Evolutionary conservation across 345 rosid genomes (phyloP).

Genomic region (Carallia pectinifolia): DNA sequence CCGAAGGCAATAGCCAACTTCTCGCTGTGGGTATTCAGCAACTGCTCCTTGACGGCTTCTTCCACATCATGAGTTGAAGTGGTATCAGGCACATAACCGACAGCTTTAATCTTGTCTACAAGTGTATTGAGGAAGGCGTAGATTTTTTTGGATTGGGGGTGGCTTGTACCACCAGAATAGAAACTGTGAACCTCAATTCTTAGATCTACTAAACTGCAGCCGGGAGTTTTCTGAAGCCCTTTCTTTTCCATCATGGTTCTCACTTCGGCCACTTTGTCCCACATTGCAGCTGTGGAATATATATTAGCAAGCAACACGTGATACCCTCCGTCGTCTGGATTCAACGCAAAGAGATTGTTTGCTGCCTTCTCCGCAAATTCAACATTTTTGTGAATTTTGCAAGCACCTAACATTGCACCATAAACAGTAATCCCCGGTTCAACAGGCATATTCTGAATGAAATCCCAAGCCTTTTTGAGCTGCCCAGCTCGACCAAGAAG

Average conservation of each 20-base stretch:
- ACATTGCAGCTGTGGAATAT: slow-evolving; percentile 29
- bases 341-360: slow-evolving; percentile 22
- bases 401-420: slow-evolving; percentile 37
- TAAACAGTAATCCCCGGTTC: slow-evolving; percentile 30
- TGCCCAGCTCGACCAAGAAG: slow-evolving; percentile 38
- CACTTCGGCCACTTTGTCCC: slow-evolving; percentile 31
- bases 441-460: slow-evolving; percentile 33
- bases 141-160: slow-evolving; percentile 25
- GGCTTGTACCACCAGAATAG: slow-evolving; percentile 28
- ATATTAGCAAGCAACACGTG: slow-evolving; percentile 34
- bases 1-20: slow-evolving; percentile 34
- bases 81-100: slow-evolving; percentile 29
- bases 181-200: slow-evolving; percentile 28
- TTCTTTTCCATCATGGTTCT: slow-evolving; percentile 27
- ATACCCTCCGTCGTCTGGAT: slow-evolving; percentile 32
- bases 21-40: slow-evolving; percentile 33
- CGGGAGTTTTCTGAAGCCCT: slow-evolving; percentile 33
- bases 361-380: slow-evolving; percentile 29
- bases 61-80: slow-evolving; percentile 34
- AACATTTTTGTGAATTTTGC: slow-evolving; percentile 32
- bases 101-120: slow-evolving; percentile 25
- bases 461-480: slow-evolving; percentile 31
- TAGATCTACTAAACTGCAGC: slow-evolving; percentile 32
- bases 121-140: slow-evolving; percentile 25
- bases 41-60: slow-evolving; percentile 28